Base-by-base conservation (phyloP, 495 filamentous ascomycete genomes). In the Podospora pseudoanserina region DNA sequence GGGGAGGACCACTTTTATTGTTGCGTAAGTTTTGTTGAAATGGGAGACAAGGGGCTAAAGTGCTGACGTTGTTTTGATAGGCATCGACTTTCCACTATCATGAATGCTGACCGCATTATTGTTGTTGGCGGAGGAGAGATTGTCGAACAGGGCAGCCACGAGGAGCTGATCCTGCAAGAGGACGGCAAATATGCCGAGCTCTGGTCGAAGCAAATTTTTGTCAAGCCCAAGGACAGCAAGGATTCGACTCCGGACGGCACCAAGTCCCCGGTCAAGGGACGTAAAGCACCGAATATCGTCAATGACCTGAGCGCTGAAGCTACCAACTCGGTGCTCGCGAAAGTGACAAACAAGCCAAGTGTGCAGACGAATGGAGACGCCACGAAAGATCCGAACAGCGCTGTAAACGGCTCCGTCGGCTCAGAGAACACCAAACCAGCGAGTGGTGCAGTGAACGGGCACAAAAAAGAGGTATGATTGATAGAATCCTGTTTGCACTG, bases 41-140 rank as follows among this genome's bases (percentile, higher is more conserved):
- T 20, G 4, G 0, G n/a, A 3, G 3, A 18, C 32, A 61, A 4
- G 63, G 28, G 7, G 16, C 23, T 23, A 6, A 6, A 66, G 4
- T 59, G 32, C 61, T 67, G 65, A 71, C 73, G 68, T 63, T 73
- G 65, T 66, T 30, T 67, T 55, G 4, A 2, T 1, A 85, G 83
- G 0, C 89, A 90, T 78, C 88, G 87, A 23, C 80, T 90, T 62
- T 91, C 88, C 9, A 92, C 87, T 7, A 88, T 90, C 64, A 87
- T 89, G 86, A 86, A 87, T 70, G 89, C 88, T 18, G 87, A 91
- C 66, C 80, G 81, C 60, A 91, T 91, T 67, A 79, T 90, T 63
- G 89, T 91, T 23, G 80, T 91, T 63, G 82, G 85, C 64, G 83
- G 89, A 49, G 90, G 89, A 15, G 79, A 85, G 67, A 85, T 91